Evolutionary conservation across 306 rosid genomes (phyloP).

Genomic region (Rosa persica): DNA sequence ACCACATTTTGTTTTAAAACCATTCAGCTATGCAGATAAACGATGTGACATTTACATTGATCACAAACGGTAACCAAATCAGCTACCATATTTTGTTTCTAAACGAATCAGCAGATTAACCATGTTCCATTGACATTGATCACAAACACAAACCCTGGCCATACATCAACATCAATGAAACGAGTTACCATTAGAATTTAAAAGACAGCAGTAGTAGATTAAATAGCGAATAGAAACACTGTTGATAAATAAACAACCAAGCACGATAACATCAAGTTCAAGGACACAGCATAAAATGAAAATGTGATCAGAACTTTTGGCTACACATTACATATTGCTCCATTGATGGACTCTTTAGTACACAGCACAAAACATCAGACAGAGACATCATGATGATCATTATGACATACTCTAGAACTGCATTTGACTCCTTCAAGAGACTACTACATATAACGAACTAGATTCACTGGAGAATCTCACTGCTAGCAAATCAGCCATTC

Average conservation of each 20-base stretch:
- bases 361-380: not conserved
- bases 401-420: not conserved
- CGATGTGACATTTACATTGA: not conserved
- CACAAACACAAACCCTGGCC: not conserved
- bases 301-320: not conserved
- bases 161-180: not conserved
- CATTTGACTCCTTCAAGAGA: slow-evolving; percentile 7
- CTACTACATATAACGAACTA: not conserved
- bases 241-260: not conserved
- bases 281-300: not conserved
- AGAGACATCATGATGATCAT: not conserved
- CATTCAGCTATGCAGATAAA: not conserved
- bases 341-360: not conserved
- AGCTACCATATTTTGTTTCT: not conserved
- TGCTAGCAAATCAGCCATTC: not conserved
- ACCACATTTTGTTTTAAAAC: not conserved
- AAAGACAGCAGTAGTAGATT: not conserved
- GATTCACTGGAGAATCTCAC: not conserved
- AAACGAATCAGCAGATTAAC: not conserved
- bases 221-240: not conserved
- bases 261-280: not conserved
- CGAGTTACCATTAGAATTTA: not conserved
- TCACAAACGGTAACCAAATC: not conserved
- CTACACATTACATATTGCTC: not conserved
- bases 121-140: not conserved